Evolutionary conservation across 139 green algal species (phyloP), one percentile per base, ranked within the genome.

Genomic region (Micromonas pusilla): DNA sequence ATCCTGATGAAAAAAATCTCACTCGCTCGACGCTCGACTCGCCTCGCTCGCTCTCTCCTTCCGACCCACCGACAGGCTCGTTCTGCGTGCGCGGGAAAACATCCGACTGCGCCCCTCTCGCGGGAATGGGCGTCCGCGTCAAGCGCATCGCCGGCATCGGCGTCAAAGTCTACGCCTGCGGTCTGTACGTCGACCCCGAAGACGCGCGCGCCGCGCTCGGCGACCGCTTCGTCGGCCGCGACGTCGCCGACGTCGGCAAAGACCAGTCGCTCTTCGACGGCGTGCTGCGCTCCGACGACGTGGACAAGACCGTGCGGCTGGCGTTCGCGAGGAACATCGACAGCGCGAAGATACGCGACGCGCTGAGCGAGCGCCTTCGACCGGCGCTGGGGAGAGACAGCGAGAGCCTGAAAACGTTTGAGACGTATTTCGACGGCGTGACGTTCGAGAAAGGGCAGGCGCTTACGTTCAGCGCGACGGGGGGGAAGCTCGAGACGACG

Each of bases 401-500:
- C 1, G 21, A 31, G 68, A 38, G 20, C 1, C 53, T 75, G 37
- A 30, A 62, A 20, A 23, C 20, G 21, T 75, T 75, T 39, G 38
- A 75, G 37, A 21, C 68, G 68, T 33, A 62, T 21, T 75, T 75
- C 30, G 21, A 62, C 9, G 38, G 68, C 68, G 68, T 75, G 37
- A 75, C 21, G 5, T 63, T 75, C 33, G 6, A 75, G 30, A 75
- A 75, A 3, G 68, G 68, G 3, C 20, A 38, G 68, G 32, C 37
- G 9, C 38, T 75, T 4, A 39, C 31, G 31, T 75, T 75, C 30
- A 62, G 4, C 37, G 38, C 68, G 37, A 75, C 19, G 4, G 53
- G 52, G 45, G 72, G 72, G 0, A 34, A 33, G 72, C 53, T 78
- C 52, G 30, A 13, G 32, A 70, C 72, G 52, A n/a, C 39, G 20